A percentile compares a stretch with the other conserved stretches of the same genome.
Evolutionary conservation across 192 early-diverging fungal species (phyloP).

Genomic region (Obelidium mucronatum): DNA sequence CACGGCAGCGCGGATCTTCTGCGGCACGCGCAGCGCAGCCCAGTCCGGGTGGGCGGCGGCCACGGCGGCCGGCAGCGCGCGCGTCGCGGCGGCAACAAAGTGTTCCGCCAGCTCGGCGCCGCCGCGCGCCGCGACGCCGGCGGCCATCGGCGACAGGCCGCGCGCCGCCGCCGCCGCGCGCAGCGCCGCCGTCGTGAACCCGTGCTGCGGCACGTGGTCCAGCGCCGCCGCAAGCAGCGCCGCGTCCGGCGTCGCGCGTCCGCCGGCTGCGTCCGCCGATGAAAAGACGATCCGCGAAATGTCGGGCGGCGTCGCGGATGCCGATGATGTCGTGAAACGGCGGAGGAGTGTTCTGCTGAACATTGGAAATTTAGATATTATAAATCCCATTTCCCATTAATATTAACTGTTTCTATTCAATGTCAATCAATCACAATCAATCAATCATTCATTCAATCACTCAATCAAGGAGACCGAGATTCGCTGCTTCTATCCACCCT

Average conservation of each 20-base stretch:
- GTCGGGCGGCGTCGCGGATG: background rate
- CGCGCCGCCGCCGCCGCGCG: constrained; percentile 67
- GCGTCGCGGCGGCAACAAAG: constrained; percentile 73
- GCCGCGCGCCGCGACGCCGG: constrained; percentile 73
- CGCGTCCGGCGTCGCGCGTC: background rate
- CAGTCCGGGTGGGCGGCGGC: constrained; percentile 62
- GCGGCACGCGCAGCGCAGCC: constrained; percentile 42
- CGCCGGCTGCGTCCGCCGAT: background rate
- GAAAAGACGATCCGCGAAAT: background rate
- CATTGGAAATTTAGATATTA: too few species aligned
- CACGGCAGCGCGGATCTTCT: constrained; percentile 66
- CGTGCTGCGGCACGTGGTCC: constrained; percentile 69
- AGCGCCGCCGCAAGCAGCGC: constrained; percentile 70
- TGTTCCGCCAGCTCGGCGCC: constrained; percentile 75
- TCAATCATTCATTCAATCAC: too few species aligned
- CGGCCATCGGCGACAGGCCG: constrained; percentile 74
- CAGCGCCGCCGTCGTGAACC: constrained; percentile 79
- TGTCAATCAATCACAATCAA: too few species aligned
- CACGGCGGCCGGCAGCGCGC: constrained; percentile 65
- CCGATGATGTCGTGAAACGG: background rate
- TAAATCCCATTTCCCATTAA: too few species aligned
- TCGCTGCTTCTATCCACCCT: too few species aligned
- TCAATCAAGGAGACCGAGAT: too few species aligned
- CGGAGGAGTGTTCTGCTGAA: too few species aligned
- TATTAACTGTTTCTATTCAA: too few species aligned